These are phyloP conservation scores for Ogataea trehalophila DNA, from an alignment of 805 yeast genomes.

Conservation along the genomic window DNA sequence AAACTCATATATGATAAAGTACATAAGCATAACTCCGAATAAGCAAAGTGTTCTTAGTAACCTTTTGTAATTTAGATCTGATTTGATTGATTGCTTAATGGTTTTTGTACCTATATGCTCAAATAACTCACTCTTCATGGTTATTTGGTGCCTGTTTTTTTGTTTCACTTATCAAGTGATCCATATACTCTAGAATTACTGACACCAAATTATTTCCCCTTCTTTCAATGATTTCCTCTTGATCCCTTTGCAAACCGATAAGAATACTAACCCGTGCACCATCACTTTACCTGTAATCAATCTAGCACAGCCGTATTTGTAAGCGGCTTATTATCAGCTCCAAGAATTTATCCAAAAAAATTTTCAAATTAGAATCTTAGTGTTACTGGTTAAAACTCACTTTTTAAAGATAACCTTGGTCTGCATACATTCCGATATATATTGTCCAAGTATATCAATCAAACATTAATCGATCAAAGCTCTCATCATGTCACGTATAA, in stretches of 20 bases:
- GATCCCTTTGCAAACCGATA: no score
- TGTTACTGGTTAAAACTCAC: no score
- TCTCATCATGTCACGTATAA: slow-evolving; percentile 67
- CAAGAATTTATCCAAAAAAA: no score
- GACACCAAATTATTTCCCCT: no score
- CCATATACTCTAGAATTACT: no score
- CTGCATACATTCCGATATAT: neutral
- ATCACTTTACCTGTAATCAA: no score
- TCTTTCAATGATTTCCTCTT: no score
- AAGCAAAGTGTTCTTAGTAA: slow-evolving; percentile 19
- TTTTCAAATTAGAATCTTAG: no score
- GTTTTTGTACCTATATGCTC: slow-evolving; percentile 19
- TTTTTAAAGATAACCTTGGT: neutral
- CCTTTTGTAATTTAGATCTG: slow-evolving; percentile 8
- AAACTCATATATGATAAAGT: slow-evolving; percentile 13
- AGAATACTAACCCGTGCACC: no score
- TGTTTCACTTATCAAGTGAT: no score
- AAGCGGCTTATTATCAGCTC: neutral
- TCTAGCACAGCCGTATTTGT: no score
- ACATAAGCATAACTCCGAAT: slow-evolving; percentile 14
- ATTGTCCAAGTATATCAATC: neutral
- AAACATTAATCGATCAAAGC: neutral
- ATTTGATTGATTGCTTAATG: slow-evolving; percentile 6
- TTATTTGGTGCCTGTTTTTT: no score
- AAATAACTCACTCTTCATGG: slow-evolving; percentile 19